Evolutionary conservation across 139 green algal genomes (phyloP).

Genomic region (Asterochloris erici): DNA sequence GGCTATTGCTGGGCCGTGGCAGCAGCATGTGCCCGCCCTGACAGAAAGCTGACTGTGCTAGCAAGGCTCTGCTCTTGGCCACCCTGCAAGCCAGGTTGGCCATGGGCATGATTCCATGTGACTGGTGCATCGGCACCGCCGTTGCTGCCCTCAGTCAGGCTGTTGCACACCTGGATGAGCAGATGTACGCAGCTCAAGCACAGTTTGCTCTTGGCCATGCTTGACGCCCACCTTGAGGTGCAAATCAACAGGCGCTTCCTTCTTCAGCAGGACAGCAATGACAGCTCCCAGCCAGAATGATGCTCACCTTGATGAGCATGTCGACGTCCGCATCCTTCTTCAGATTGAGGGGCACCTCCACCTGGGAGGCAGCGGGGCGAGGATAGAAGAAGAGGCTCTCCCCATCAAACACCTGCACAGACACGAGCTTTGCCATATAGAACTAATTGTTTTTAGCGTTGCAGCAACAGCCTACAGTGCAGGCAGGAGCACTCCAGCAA

Average conservation of each 20-base stretch:
- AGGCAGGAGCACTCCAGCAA: not conserved
- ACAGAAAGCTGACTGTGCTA: no score
- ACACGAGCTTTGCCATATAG: slow-evolving; percentile 40
- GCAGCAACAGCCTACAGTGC: not conserved
- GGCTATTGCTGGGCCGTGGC: no score
- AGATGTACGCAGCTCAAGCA: no score
- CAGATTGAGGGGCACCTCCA: slow-evolving; percentile 43
- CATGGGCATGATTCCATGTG: no score
- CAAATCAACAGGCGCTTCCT: slow-evolving; percentile 1
- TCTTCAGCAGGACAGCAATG: not conserved
- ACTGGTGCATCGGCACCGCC: no score
- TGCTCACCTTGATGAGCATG: slow-evolving; percentile 53
- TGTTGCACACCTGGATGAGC: no score
- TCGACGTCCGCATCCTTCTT: slow-evolving; percentile 45
- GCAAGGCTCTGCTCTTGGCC: no score
- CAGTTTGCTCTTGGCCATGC: no score
- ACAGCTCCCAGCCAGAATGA: not conserved
- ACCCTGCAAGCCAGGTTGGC: no score
- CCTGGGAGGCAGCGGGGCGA: not conserved
- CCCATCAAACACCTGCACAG: slow-evolving; percentile 54
- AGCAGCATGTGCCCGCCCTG: no score
- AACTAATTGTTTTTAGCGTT: not conserved
- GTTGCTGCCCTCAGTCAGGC: no score
- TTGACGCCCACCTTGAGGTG: no score
- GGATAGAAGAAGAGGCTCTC: slow-evolving; percentile 31